Evolutionary conservation across 2,329 filamentous ascomycete species (phyloP).

Genomic region (Phialophora verrucosa): DNA sequence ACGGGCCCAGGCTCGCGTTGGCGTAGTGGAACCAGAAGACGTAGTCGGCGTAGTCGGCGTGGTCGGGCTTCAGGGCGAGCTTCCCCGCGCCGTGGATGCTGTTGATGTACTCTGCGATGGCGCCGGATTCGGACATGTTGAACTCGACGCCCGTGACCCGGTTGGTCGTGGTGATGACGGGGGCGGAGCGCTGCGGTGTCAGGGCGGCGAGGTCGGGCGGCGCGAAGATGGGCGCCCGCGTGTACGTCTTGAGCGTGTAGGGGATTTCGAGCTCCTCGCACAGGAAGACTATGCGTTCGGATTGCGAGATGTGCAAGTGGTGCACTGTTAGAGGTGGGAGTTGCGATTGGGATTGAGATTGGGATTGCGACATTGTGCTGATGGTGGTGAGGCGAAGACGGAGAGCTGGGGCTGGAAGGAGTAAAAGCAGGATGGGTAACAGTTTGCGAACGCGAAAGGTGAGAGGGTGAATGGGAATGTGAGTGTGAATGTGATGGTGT

Average conservation of each 20-base stretch:
- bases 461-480: neutral
- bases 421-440: neutral
- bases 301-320: constrained; percentile 65
- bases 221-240: constrained; percentile 53
- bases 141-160: constrained; percentile 43
- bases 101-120: constrained; percentile 67
- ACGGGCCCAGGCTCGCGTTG: constrained; percentile 54
- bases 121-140: constrained; percentile 64
- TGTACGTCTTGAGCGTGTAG: constrained; percentile 58
- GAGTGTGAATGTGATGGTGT: neutral
- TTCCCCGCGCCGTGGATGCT: constrained; percentile 59
- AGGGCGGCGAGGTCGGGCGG: constrained; percentile 49
- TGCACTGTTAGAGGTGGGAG: constrained; percentile 51
- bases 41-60: constrained; percentile 63
- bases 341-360: neutral
- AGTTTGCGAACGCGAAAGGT: too few relatives aligned
- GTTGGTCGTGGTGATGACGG: constrained; percentile 61
- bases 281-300: constrained; percentile 68
- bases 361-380: neutral
- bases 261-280: constrained; percentile 66
- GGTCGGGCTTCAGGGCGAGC: constrained; percentile 53
- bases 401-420: neutral
- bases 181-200: constrained; percentile 62
- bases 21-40: constrained; percentile 69
- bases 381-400: neutral